A percentile compares a stretch with the other conserved stretches of the same genome.
Conservation (phyloP, 106 monocot species). For the Dendrobium catenatum region DNA sequence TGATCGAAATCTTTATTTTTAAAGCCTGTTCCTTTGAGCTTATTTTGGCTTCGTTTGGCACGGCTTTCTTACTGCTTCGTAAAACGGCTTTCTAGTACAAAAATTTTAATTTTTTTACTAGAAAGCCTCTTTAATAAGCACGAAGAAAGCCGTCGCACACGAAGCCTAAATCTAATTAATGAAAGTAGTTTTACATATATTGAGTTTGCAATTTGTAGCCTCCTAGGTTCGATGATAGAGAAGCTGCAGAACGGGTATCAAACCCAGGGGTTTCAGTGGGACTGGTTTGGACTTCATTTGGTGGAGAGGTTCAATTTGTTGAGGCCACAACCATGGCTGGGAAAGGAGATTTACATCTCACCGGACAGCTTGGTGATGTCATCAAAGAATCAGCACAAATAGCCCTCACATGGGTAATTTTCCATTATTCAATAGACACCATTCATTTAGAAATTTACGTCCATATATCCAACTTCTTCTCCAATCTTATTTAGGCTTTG, state of each 20-base stretch:
- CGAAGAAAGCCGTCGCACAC: too few species aligned
- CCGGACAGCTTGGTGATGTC: conserved; percentile 99
- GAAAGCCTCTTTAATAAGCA: too few species aligned
- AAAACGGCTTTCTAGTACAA: too few species aligned
- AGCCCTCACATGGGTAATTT: conserved; percentile 93
- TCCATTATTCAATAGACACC: not conserved
- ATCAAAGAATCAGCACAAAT: conserved; percentile 99
- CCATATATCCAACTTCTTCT: too few species aligned
- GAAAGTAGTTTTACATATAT: not conserved
- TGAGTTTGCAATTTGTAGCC: conserved; percentile 38
- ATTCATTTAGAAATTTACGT: not conserved
- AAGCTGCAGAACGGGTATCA: conserved; percentile 75
- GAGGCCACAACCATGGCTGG: conserved; percentile 91
- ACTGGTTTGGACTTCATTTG: conserved; percentile 95
- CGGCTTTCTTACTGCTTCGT: too few species aligned
- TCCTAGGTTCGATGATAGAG: conserved; percentile 81
- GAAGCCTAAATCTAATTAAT: not conserved
- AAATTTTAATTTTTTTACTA: too few species aligned
- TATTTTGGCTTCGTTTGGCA: not conserved
- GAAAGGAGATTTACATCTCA: conserved; percentile 87
- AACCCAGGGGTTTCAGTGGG: conserved; percentile 81
- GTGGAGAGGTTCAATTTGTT: conserved; percentile 97
- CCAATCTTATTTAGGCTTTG: too few species aligned
- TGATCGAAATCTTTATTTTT: not conserved
- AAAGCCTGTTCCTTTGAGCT: not conserved